Percentiles rank a stretch among this genome's conserved stretches.
Conservation (phyloP, 2,329 filamentous ascomycete genomes). For the Calonectria henricotiae region DNA sequence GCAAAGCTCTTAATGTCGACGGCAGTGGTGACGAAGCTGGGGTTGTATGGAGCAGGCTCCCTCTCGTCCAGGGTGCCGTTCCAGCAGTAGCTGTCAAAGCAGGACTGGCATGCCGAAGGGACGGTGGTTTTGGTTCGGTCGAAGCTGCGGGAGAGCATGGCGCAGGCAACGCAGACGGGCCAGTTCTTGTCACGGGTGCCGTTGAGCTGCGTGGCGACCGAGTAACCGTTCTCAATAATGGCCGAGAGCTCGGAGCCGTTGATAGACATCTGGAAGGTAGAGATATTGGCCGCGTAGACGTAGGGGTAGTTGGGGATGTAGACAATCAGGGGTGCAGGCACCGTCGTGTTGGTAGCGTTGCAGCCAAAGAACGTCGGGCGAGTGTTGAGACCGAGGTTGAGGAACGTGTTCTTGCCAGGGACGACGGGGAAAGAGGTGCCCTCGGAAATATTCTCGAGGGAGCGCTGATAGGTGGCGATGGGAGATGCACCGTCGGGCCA, state of each 20-base stretch:
- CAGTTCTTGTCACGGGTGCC: constrained; percentile 81
- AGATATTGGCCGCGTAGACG: constrained; percentile 82
- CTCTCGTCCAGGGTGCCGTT: constrained; percentile 76
- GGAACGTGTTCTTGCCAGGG: constrained; percentile 70
- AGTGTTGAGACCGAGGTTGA: constrained; percentile 73
- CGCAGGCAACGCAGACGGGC: constrained; percentile 90
- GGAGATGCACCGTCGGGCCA: constrained; percentile 77
- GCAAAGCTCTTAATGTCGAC: constrained; percentile 51
- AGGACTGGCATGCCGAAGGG: constrained; percentile 81
- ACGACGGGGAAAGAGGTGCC: constrained; percentile 73
- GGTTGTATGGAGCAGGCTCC: constrained; percentile 56
- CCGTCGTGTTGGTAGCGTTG: constrained; percentile 70
- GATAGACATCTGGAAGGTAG: constrained; percentile 82
- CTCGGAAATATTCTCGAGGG: constrained; percentile 65
- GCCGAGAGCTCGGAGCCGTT: constrained; percentile 78
- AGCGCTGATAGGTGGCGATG: constrained; percentile 72
- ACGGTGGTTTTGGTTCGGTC: constrained; percentile 78
- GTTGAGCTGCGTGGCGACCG: constrained; percentile 88
- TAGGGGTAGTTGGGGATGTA: constrained; percentile 89
- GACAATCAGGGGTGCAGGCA: constrained; percentile 79
- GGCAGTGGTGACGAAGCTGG: constrained; percentile 49
- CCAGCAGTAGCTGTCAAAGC: constrained; percentile 93
- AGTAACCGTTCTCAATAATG: constrained; percentile 90
- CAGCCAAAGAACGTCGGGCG: constrained; percentile 78
- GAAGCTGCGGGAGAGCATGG: constrained; percentile 84